These are phyloP conservation scores for Starmerella vitae DNA, from an alignment of 805 yeast species.

Conservation along the genomic window DNA sequence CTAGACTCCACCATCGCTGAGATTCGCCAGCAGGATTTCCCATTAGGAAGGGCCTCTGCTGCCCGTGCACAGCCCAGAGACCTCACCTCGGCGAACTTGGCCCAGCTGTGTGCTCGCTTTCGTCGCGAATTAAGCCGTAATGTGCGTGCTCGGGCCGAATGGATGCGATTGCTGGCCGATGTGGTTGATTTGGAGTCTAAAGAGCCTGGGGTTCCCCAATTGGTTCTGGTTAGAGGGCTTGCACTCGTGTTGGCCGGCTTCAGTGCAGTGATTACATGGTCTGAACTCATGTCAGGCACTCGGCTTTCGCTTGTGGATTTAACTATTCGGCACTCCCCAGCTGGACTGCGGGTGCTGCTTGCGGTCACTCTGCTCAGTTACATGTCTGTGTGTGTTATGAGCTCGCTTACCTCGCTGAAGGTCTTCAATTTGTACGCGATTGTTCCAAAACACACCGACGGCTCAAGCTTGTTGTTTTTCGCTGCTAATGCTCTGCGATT, in stretches of 20 bases:
- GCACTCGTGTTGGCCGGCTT: constrained; percentile 34
- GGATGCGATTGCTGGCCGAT: constrained; percentile 36
- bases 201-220: constrained; percentile 27
- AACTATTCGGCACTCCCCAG: constrained; percentile 30
- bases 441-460: constrained; percentile 57
- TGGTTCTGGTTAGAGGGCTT: constrained; percentile 33
- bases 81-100: constrained; percentile 33
- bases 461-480: constrained; percentile 62
- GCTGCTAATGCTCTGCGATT: constrained; percentile 69
- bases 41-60: constrained; percentile 13
- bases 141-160: constrained; percentile 44
- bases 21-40: constrained; percentile 18
- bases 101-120: constrained; percentile 39
- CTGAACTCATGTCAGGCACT: constrained; percentile 64
- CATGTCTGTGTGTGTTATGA: constrained; percentile 56
- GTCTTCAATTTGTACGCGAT: constrained; percentile 66
- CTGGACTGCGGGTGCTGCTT: constrained; percentile 30
- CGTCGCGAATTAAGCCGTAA: constrained; percentile 40
- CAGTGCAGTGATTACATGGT: constrained; percentile 48
- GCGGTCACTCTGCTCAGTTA: constrained; percentile 41
- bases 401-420: constrained; percentile 51
- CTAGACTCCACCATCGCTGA: constrained; percentile 43
- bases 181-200: constrained; percentile 37
- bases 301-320: constrained; percentile 46
- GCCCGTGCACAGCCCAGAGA: constrained; percentile 19